Evolutionary conservation across 352 stramenopile species (phyloP).

Genomic region (Pythium dissotocum): DNA sequence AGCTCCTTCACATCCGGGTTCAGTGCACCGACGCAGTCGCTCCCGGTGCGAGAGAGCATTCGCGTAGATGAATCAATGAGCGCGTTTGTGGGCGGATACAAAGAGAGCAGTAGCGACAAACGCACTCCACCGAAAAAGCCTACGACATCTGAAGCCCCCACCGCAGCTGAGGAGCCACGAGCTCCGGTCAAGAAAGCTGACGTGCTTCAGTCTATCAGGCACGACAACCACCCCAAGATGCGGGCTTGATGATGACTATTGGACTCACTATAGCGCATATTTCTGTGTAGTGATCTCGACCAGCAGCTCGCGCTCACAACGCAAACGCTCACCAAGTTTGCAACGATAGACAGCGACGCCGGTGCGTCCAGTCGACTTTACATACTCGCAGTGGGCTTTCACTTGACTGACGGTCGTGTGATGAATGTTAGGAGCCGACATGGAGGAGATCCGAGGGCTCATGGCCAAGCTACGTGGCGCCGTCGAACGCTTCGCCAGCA

Average conservation of each 20-base stretch:
- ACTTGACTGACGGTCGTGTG: not conserved
- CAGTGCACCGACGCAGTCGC: conserved; percentile 6
- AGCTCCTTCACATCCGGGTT: conserved; percentile 25
- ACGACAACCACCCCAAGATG: not conserved
- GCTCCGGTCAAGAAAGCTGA: not conserved
- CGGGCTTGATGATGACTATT: not conserved
- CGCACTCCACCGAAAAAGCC: not conserved
- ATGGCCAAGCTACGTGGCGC: conserved; percentile 34
- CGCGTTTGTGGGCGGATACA: conserved; percentile 30
- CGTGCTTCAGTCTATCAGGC: conserved; percentile 30
- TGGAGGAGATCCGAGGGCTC: conserved; percentile 45
- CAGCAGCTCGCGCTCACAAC: conserved; percentile 28
- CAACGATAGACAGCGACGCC: conserved; percentile 9
- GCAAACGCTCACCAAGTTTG: conserved; percentile 24
- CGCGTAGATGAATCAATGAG: conserved; percentile 32
- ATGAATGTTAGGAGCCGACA: conserved; percentile 26
- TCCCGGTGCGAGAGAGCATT: conserved; percentile 9
- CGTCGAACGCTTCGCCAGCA: conserved; percentile 30
- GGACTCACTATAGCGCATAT: not conserved
- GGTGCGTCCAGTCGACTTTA: conserved; percentile 3
- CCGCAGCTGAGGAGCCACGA: not conserved
- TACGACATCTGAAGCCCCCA: not conserved
- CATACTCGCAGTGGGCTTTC: not conserved
- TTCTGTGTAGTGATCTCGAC: conserved; percentile 30
- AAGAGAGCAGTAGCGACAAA: not conserved